phyloP scores from a whole-genome alignment of 2,329 filamentous ascomycete genomes.

The Neofusicoccum umdonicola region DNA sequence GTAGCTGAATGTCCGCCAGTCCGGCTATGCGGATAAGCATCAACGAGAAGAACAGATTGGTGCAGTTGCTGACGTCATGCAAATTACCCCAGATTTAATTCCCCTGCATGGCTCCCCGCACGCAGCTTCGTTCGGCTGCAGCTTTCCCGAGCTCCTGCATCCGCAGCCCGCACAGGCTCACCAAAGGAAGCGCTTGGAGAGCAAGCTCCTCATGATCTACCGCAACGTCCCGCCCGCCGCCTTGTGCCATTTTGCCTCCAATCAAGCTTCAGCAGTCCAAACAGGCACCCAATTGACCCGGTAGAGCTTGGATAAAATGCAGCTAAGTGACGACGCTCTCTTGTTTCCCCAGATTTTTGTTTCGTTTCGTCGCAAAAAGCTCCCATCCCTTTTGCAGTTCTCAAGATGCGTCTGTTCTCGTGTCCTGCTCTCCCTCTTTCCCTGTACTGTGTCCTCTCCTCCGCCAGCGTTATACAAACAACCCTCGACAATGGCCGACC shows the following conservation, averaged over 20 bases:
- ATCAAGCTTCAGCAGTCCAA: background rate
- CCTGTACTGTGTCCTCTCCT: background rate
- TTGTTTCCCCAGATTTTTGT: background rate
- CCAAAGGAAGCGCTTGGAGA: background rate
- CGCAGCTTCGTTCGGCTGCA: background rate
- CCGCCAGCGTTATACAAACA: background rate
- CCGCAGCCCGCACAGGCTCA: background rate
- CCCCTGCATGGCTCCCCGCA: constrained; percentile 1
- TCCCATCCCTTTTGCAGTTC: background rate
- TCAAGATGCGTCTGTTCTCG: constrained; percentile 2
- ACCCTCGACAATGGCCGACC: constrained; percentile 18
- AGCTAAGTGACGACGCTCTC: background rate
- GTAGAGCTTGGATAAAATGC: background rate
- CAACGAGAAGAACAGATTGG: too few species aligned
- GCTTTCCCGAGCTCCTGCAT: constrained; percentile 1
- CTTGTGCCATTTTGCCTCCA: constrained; percentile 8
- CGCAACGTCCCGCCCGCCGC: background rate
- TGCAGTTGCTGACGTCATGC: constrained; percentile 5
- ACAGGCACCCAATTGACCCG: background rate
- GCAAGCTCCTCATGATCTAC: constrained; percentile 9
- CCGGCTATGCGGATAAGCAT: too few species aligned
- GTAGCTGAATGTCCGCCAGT: too few species aligned
- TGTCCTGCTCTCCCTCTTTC: background rate
- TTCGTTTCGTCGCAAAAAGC: background rate
- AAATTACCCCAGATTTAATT: constrained; percentile 4